A percentile compares a stretch with the other conserved stretches of the same genome.
Conservation (phyloP, 2,329 filamentous ascomycete species). For the Colletotrichum lindemuthianum region DNA sequence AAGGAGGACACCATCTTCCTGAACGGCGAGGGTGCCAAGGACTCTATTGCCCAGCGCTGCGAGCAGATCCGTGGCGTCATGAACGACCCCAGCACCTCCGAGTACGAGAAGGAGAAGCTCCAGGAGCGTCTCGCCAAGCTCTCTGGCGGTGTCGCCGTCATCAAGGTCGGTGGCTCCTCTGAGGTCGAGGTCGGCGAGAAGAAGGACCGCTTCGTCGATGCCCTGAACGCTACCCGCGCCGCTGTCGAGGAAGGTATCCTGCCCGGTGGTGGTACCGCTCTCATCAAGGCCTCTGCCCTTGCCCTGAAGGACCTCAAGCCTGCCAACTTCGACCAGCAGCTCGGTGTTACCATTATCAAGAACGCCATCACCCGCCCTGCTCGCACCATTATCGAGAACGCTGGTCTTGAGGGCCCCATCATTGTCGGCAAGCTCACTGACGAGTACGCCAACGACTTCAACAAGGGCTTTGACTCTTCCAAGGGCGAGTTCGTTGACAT, state of each 20-base stretch:
- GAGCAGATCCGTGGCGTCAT: slow-evolving; percentile 99
- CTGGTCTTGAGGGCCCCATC: slow-evolving; percentile 93
- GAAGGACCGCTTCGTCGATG: slow-evolving; percentile 99
- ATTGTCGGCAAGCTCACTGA: slow-evolving; percentile 98
- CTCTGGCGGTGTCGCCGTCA: slow-evolving; percentile 97
- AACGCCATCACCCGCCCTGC: slow-evolving; percentile 96
- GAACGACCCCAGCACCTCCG: slow-evolving; percentile 90
- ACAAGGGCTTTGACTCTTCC: slow-evolving; percentile 96
- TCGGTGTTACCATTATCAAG: slow-evolving; percentile 97
- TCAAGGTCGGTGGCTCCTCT: slow-evolving; percentile 97
- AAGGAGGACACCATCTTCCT: slow-evolving; percentile 99
- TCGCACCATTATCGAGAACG: slow-evolving; percentile 96
- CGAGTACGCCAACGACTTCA: slow-evolving; percentile 91
- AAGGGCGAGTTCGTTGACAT: slow-evolving; percentile 99
- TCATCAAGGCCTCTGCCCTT: slow-evolving; percentile 96
- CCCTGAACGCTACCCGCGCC: slow-evolving; percentile 95
- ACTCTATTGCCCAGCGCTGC: slow-evolving; percentile 91
- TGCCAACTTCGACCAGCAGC: slow-evolving; percentile 98
- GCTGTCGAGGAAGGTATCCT: slow-evolving; percentile 99
- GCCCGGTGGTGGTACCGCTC: slow-evolving; percentile 95
- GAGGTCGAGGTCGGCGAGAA: slow-evolving; percentile 99
- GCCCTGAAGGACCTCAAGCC: slow-evolving; percentile 85
- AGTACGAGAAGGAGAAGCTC: slow-evolving; percentile 99
- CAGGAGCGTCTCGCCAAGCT: slow-evolving; percentile 99
- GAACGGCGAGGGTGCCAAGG: slow-evolving; percentile 96